These are phyloP conservation scores for Daedaleopsis nitida DNA, from an alignment of 768 basidiomycete species.

Conservation along the genomic window DNA sequence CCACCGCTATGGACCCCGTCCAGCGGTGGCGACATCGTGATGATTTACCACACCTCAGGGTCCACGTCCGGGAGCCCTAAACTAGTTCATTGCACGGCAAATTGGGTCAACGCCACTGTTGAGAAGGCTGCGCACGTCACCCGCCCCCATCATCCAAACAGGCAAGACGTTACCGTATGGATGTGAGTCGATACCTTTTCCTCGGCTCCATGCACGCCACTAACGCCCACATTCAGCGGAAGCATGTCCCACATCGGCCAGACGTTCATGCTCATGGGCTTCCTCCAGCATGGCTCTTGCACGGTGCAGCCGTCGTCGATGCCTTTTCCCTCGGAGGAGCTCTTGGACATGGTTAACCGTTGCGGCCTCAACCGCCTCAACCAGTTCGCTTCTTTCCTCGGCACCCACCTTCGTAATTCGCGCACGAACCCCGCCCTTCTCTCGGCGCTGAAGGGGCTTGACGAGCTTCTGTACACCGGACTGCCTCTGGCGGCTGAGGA, in stretches of 20 bases:
- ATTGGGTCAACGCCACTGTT: conserved; percentile 63
- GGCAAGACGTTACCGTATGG: conserved; percentile 70
- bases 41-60: conserved; percentile 81
- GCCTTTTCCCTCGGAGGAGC: conserved; percentile 66
- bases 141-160: conserved; percentile 47
- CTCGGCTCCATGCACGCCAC: conserved; percentile 19
- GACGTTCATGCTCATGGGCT: conserved; percentile 73
- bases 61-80: conserved; percentile 86
- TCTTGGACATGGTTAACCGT: conserved; percentile 68
- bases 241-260: conserved; percentile 85
- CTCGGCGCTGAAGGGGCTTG: conserved; percentile 52
- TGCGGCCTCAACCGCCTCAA: conserved; percentile 74
- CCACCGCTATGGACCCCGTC: conserved; percentile 42
- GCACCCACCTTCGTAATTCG: conserved; percentile 60
- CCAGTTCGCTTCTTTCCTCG: conserved; percentile 73
- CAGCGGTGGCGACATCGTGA: conserved; percentile 46
- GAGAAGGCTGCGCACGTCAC: conserved; percentile 60
- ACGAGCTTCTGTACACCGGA: conserved; percentile 69
- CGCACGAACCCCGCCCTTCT: conserved; percentile 63
- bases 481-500: conserved; percentile 66
- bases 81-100: conserved; percentile 69
- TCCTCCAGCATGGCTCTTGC: conserved; percentile 72
- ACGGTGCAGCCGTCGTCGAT: conserved; percentile 69
- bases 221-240: conserved; percentile 54
- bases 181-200: conserved; percentile 52